Conservation (phyloP, 2,329 filamentous ascomycete genomes). For the Bipolaris cookei region DNA sequence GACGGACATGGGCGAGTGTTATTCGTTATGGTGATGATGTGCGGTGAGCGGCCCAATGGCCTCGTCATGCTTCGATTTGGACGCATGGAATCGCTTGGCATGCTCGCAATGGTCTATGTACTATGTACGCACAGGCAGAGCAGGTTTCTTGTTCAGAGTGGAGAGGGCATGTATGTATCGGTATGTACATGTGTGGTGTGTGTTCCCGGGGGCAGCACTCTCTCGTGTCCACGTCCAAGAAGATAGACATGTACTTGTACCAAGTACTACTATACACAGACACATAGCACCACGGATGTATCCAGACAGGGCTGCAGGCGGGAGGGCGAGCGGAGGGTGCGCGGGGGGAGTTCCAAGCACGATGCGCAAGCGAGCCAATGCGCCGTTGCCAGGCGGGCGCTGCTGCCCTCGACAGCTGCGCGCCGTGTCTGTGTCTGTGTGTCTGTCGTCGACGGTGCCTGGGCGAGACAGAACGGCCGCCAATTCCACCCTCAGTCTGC, state of each 20-base stretch:
- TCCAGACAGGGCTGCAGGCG: slow-evolving; percentile 23
- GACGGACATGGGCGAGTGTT: background rate
- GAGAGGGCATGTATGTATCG: background rate
- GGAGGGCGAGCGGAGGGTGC: slow-evolving; percentile 22
- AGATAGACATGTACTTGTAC: too few relatives aligned
- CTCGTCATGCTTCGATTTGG: background rate
- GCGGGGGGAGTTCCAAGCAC: slow-evolving; percentile 28
- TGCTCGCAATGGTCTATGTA: background rate
- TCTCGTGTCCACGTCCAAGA: too few relatives aligned
- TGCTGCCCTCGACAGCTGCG: slow-evolving; percentile 11
- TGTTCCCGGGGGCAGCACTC: background rate
- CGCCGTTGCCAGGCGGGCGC: slow-evolving; percentile 25
- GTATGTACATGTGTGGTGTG: background rate
- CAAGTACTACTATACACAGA: too few relatives aligned
- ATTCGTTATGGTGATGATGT: slow-evolving; percentile 13
- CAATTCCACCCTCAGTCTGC: too few relatives aligned
- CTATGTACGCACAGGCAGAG: too few relatives aligned
- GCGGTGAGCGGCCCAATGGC: slow-evolving; percentile 17
- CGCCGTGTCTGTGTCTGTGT: background rate
- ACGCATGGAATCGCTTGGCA: slow-evolving; percentile 6
- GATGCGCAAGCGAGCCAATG: slow-evolving; percentile 36
- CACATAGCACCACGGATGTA: too few relatives aligned
- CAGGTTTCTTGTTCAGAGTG: background rate
- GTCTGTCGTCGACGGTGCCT: slow-evolving; percentile 15
- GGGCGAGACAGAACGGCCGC: background rate